Evolutionary conservation across 768 basidiomycete species (phyloP).

Genomic region (Rossbeevera mucosa): DNA sequence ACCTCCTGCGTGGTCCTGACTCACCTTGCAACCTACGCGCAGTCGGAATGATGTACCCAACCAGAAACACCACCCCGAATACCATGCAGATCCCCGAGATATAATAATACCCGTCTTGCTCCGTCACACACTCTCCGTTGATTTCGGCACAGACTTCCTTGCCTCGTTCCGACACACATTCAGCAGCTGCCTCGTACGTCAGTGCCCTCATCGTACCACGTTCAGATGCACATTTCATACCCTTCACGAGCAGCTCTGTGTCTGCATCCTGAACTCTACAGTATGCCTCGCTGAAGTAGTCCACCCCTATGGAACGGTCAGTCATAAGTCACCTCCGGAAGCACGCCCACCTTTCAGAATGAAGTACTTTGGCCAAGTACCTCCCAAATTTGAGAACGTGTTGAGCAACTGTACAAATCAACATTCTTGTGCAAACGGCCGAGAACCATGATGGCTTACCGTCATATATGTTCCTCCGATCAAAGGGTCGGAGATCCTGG

Average conservation of each 20-base stretch:
- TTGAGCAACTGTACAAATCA: constrained; percentile 66
- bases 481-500: constrained; percentile 89
- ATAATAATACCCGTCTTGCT: constrained; percentile 89
- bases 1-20: constrained; percentile 21
- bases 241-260: constrained; percentile 48
- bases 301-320: constrained; percentile 57
- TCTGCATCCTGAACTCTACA: constrained; percentile 68
- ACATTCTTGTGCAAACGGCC: constrained; percentile 1
- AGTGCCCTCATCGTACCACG: not conserved
- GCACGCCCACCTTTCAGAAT: constrained; percentile 71
- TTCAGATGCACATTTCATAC: constrained; percentile 32
- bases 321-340: not conserved
- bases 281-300: constrained; percentile 78
- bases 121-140: constrained; percentile 76
- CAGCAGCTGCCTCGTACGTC: constrained; percentile 48
- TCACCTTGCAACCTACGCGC: constrained; percentile 82
- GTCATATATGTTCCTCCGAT: constrained; percentile 99
- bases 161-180: constrained; percentile 92
- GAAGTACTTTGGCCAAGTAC: constrained; percentile 97
- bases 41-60: constrained; percentile 78
- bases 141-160: constrained; percentile 71
- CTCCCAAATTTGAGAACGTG: constrained; percentile 94
- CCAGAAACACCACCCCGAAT: constrained; percentile 68
- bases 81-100: constrained; percentile 74
- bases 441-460: constrained; percentile 40